These are phyloP conservation scores for Ilex aquifolium DNA, from an alignment of 257 asterid species.

Conservation along the genomic window DNA sequence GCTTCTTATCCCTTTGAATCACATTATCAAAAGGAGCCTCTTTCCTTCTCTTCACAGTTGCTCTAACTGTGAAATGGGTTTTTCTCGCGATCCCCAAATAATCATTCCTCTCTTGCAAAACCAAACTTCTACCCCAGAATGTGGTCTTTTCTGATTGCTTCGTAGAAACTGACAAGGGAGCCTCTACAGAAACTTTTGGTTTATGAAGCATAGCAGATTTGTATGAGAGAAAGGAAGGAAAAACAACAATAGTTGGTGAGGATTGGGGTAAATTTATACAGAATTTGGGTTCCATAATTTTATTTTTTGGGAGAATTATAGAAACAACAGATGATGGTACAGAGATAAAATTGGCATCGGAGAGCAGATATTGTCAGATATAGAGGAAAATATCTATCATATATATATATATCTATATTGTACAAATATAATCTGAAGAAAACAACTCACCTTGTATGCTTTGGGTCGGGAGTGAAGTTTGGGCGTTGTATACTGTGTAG, in stretches of 20 bases:
- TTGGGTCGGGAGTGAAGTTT: neutral
- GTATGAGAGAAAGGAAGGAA: conserved; percentile 45
- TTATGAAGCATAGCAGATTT: conserved; percentile 35
- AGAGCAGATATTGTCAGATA: conserved; percentile 5
- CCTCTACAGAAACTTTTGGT: conserved; percentile 27
- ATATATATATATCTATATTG: no score
- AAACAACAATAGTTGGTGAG: conserved; percentile 38
- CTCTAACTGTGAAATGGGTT: conserved; percentile 26
- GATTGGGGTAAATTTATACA: conserved; percentile 43
- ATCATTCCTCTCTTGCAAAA: conserved; percentile 25
- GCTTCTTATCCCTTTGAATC: conserved; percentile 94
- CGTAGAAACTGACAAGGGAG: conserved; percentile 23
- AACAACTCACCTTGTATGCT: conserved; percentile 29
- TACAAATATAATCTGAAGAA: conserved; percentile 5
- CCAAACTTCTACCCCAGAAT: conserved; percentile 46
- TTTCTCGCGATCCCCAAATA: conserved; percentile 28
- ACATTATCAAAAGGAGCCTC: conserved; percentile 88
- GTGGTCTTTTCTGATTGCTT: conserved; percentile 29
- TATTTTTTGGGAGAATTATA: conserved; percentile 14
- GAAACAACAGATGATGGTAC: conserved; percentile 11
- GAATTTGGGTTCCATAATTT: conserved; percentile 56
- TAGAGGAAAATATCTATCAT: neutral
- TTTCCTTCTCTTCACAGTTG: conserved; percentile 84
- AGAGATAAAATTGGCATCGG: conserved; percentile 11
- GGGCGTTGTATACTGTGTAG: conserved; percentile 18